Base-by-base conservation (phyloP, 257 asterid species). In the Primulina eburnea region DNA sequence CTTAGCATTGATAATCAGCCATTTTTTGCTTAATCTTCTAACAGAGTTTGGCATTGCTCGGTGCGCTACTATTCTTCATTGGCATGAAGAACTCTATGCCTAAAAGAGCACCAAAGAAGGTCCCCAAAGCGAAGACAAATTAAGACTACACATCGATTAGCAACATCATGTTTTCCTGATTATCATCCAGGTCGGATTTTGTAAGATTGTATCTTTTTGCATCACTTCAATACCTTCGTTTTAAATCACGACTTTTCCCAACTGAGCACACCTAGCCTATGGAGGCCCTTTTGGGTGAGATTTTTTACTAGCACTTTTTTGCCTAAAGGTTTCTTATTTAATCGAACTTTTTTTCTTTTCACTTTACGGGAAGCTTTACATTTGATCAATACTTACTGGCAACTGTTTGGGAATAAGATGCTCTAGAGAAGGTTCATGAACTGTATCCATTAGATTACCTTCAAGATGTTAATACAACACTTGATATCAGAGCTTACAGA, bases 51-150 rank as follows among this genome's bases (percentile, higher is more conserved):
- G 93, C 97, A 10, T 67, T 94, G 79, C 80, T 88, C 1, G 97
- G 99, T 21, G 97, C 93, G 20, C 78, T 94, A 57, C 82, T 91
- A 73, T 91, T 91, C 78, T 94, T 82, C 78, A 81, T 91, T 4
- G 98, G 99, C 71, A 88, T 94, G 99, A 89, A 88, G 85, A 89
- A 88, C 80, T 86, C 99, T 8, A 80, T 84, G 76, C 88, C 90
- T 53, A 80, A 84, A 81, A 91, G 98, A 79, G 77, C 95, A 8
- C 64, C 77, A 7, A 94, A 86, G 93, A 89, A 79, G 90, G 79
- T 81, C 55, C 73, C 77, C 50, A 94, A 94, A 79, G 57, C 97
- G 18, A 91, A 94, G 77, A 86, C 93, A 67, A 75, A 77, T 70
- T 94, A 81, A 83, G 82, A 76, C 71, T 62, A 65, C 26, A 59